phyloP scores from a whole-genome alignment of 2,329 filamentous ascomycete species.

The Calonectria pauciramosa region DNA sequence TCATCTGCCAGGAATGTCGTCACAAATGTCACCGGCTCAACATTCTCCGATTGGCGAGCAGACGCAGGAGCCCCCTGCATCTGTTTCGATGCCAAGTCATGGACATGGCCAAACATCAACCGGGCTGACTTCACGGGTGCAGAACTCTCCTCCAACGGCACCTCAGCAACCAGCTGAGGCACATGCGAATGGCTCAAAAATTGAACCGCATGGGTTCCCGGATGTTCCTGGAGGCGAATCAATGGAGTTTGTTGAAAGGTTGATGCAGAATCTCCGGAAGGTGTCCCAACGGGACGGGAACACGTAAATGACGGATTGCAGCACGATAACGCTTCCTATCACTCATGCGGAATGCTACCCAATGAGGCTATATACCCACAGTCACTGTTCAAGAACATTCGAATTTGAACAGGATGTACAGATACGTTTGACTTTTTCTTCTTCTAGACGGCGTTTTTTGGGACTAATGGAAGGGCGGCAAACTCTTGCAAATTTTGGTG shows the following conservation, averaged over 20 bases:
- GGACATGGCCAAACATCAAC: background rate
- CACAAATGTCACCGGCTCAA: background rate
- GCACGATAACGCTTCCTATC: background rate
- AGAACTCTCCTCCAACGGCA: background rate
- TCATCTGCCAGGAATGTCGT: constrained; percentile 36
- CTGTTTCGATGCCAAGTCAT: background rate
- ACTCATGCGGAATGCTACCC: background rate
- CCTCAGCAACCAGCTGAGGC: background rate
- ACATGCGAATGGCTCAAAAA: background rate
- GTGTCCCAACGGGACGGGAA: constrained; percentile 46
- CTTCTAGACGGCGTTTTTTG: constrained; percentile 30
- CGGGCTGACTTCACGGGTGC: background rate
- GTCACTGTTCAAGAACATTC: background rate
- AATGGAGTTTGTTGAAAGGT: constrained; percentile 65
- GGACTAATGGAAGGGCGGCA: constrained; percentile 5
- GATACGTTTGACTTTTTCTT: constrained; percentile 5
- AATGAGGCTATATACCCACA: constrained; percentile 9
- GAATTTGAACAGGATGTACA: constrained; percentile 19
- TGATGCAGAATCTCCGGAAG: constrained; percentile 65
- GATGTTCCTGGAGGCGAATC: constrained; percentile 60
- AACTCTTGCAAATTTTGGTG: background rate
- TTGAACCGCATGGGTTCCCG: constrained; percentile 51
- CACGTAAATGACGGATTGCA: constrained; percentile 12
- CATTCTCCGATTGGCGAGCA: background rate
- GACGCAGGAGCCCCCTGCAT: background rate